A percentile compares a stretch with the other conserved stretches of the same genome.
Evolutionary conservation across 805 yeast species (phyloP).

Genomic region (Nakazawaea ambrosiae): DNA sequence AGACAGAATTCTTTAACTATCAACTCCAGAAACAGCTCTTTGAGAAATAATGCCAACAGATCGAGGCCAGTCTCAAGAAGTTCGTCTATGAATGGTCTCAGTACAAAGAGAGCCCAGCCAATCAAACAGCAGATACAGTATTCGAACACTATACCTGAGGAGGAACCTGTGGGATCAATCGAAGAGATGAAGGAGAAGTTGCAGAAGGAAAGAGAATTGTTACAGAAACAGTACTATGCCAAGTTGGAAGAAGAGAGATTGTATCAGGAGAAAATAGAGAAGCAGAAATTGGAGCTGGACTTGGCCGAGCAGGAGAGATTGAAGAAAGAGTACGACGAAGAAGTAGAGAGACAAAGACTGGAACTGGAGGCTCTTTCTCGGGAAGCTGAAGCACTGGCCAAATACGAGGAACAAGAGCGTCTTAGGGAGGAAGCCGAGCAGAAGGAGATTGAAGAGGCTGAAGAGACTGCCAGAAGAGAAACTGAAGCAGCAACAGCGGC

Average conservation of each 20-base stretch:
- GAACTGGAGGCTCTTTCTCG: conserved; percentile 19
- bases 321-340: conserved; percentile 17
- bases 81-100: neutral
- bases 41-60: conserved; percentile 1
- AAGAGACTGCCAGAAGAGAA: neutral
- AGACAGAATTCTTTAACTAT: neutral
- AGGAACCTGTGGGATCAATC: neutral
- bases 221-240: conserved; percentile 19
- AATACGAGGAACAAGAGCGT: conserved; percentile 12
- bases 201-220: conserved; percentile 16
- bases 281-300: conserved; percentile 31
- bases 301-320: conserved; percentile 30
- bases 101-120: neutral
- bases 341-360: conserved; percentile 29
- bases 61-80: neutral
- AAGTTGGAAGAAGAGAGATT: conserved; percentile 23
- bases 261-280: conserved; percentile 25
- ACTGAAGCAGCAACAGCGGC: neutral
- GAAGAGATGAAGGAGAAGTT: neutral
- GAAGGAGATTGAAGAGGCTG: conserved; percentile 12
- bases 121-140: neutral
- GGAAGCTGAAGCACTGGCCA: conserved; percentile 20
- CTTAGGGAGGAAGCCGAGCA: too few relatives aligned
- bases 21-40: conserved; percentile 12
- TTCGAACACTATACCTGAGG: conserved; percentile 1